Conservation (phyloP, 164 flowering plant genomes). For the Pachysandra terminalis region DNA sequence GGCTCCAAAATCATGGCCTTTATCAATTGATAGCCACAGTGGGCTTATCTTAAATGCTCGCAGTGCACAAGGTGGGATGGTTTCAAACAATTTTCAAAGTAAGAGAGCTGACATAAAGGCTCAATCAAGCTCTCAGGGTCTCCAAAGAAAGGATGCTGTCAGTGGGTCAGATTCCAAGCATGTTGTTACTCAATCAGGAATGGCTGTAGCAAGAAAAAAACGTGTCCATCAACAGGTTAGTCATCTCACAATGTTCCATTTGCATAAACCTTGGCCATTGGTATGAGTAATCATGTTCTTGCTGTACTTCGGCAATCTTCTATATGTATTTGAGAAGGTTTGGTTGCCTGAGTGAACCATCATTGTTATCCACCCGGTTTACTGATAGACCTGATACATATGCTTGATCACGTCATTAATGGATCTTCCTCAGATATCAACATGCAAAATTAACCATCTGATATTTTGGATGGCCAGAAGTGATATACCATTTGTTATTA, state of each 20-base stretch:
- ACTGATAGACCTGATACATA: background rate
- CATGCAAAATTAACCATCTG: background rate
- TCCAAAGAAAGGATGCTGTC: conserved; percentile 49
- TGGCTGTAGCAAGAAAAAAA: conserved; percentile 65
- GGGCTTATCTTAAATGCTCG: conserved; percentile 44
- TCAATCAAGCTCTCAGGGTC: conserved; percentile 46
- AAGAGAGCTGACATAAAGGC: conserved; percentile 48
- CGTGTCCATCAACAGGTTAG: conserved; percentile 79
- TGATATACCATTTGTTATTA: too few species aligned
- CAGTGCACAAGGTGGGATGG: conserved; percentile 39
- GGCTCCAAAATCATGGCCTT: conserved; percentile 40
- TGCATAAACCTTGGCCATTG: background rate
- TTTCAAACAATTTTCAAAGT: conserved; percentile 39
- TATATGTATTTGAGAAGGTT: background rate
- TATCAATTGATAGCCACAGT: conserved; percentile 48
- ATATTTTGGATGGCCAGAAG: background rate
- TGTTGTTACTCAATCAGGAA: conserved; percentile 48
- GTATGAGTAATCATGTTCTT: background rate
- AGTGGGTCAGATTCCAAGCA: conserved; percentile 61
- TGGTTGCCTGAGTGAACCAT: background rate
- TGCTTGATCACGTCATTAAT: background rate
- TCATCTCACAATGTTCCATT: conserved; percentile 1
- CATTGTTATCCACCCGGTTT: background rate
- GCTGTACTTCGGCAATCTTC: background rate
- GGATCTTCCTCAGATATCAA: background rate